phyloP scores from a whole-genome alignment of 2,329 filamentous ascomycete genomes.

The Fonsecaea multimorphosa region DNA sequence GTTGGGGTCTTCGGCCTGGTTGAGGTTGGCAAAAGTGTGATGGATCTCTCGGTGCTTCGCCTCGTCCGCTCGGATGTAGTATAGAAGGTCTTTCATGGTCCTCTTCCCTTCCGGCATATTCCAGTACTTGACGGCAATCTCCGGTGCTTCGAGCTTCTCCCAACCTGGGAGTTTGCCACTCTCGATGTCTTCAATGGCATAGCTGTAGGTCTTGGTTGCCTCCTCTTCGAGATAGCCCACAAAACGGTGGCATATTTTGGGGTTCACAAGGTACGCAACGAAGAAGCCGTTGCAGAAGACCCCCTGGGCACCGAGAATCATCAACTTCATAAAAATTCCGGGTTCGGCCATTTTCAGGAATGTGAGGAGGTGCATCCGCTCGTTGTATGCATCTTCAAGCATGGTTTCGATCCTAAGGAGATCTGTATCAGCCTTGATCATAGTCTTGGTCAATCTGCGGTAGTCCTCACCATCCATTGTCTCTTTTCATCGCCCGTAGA shows the following conservation, averaged over 20 bases:
- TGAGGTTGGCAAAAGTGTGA: conserved; percentile 87
- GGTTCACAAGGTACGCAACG: conserved; percentile 82
- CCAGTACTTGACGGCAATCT: conserved; percentile 92
- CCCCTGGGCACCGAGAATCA: conserved; percentile 91
- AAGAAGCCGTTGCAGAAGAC: conserved; percentile 98
- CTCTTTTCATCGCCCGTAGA: conserved; percentile 82
- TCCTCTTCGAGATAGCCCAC: conserved; percentile 98
- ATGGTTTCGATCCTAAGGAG: conserved; percentile 79
- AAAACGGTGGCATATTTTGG: conserved; percentile 89
- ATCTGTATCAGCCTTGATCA: conserved; percentile 6
- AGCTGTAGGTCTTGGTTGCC: conserved; percentile 92
- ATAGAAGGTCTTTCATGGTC: conserved; percentile 82
- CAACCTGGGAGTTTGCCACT: conserved; percentile 82
- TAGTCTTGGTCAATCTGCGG: neutral
- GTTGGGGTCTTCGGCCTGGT: conserved; percentile 86
- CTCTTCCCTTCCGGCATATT: conserved; percentile 83
- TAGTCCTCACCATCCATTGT: conserved; percentile 76
- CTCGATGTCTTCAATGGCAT: conserved; percentile 86
- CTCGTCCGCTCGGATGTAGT: conserved; percentile 90
- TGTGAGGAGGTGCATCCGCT: conserved; percentile 89
- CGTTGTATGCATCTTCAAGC: conserved; percentile 88
- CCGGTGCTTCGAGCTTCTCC: conserved; percentile 77
- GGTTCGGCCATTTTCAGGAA: conserved; percentile 92
- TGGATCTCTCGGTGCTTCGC: conserved; percentile 93
- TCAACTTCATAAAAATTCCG: conserved; percentile 86